These are phyloP conservation scores for Besnoitia besnoiti DNA, from an alignment of 169 alveolate species.

Conservation along the genomic window DNA sequence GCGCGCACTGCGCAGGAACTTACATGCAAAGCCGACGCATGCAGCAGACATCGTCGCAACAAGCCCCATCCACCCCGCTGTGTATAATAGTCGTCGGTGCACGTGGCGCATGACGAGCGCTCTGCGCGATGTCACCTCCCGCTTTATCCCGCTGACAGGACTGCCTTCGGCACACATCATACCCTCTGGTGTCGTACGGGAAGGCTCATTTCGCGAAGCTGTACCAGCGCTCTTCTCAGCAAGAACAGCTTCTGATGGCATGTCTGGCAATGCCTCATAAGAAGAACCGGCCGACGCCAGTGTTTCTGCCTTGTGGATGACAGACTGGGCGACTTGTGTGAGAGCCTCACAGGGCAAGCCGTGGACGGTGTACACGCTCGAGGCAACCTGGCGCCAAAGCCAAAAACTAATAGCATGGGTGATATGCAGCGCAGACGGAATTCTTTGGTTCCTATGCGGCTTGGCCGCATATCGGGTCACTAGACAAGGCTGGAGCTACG, in stretches of 20 bases:
- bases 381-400: neutral
- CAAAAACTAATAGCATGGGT: too few relatives aligned
- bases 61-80: conserved; percentile 34
- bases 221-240: too few relatives aligned
- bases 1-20: neutral
- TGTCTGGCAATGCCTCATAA: too few relatives aligned
- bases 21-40: neutral
- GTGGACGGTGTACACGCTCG: conserved; percentile 23
- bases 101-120: neutral
- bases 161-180: neutral
- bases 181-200: neutral
- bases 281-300: too few relatives aligned
- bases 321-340: conserved; percentile 20
- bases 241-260: too few relatives aligned
- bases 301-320: neutral
- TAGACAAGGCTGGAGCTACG: too few relatives aligned
- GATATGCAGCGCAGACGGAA: too few relatives aligned
- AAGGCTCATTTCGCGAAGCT: neutral
- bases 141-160: neutral
- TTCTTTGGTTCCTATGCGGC: too few relatives aligned
- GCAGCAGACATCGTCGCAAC: conserved; percentile 6
- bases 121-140: neutral
- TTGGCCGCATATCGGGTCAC: too few relatives aligned
- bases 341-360: conserved; percentile 23
- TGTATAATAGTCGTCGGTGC: neutral